phyloP scores from a whole-genome alignment of 1,139 yeast species.

The Wickerhamomyces sp. region DNA sequence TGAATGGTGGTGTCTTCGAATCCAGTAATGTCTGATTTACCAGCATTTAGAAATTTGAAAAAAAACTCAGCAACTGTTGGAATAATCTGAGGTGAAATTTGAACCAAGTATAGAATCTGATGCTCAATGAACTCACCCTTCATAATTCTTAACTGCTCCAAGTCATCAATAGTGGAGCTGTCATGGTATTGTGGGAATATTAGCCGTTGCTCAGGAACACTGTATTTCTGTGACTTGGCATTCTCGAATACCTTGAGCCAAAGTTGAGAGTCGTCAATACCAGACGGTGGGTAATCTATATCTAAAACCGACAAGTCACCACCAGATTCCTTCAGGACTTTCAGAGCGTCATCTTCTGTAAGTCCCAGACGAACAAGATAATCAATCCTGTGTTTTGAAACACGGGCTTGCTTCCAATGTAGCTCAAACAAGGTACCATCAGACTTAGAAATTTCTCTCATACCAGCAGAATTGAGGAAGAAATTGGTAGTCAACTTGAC shows the following conservation, averaged over 20 bases:
- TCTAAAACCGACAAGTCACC: constrained; percentile 19
- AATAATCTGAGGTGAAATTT: constrained; percentile 45
- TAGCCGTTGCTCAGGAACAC: constrained; percentile 22
- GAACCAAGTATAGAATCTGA: constrained; percentile 44
- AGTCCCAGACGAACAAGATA: constrained; percentile 45
- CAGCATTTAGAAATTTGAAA: constrained; percentile 28
- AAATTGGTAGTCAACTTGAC: constrained; percentile 33
- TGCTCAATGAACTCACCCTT: constrained; percentile 33
- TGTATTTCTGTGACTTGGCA: constrained; percentile 21
- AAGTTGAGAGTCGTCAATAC: constrained; percentile 24
- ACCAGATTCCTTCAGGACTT: constrained; percentile 29
- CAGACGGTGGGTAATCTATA: constrained; percentile 11
- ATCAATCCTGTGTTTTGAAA: constrained; percentile 45
- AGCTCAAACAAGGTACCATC: constrained; percentile 40
- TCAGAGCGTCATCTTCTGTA: constrained; percentile 34
- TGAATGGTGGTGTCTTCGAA: constrained; percentile 30
- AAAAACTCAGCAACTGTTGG: constrained; percentile 46
- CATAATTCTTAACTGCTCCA: constrained; percentile 34
- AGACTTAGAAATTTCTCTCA: constrained; percentile 22
- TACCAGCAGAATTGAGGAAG: constrained; percentile 24
- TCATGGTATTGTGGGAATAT: constrained; percentile 31
- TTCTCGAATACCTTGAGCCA: constrained; percentile 23
- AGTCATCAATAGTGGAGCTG: constrained; percentile 34
- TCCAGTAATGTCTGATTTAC: constrained; percentile 26
- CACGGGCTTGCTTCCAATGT: constrained; percentile 42